Base-by-base conservation (phyloP, 2,329 filamentous ascomycete species). In the Harringtonia aguacate region DNA sequence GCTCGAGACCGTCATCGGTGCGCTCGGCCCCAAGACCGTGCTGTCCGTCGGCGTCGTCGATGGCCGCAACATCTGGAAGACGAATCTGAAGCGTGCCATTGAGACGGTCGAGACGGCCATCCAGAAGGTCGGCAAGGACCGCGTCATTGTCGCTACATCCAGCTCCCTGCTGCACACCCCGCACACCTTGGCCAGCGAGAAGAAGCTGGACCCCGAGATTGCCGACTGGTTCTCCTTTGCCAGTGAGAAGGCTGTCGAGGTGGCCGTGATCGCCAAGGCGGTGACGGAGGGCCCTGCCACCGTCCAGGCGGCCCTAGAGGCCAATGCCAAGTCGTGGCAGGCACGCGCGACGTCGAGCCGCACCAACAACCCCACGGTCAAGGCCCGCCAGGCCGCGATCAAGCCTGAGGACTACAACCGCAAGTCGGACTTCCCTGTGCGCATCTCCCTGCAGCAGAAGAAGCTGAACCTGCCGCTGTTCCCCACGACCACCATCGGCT, bases 11-110 rank as follows among this genome's bases (percentile, higher is more conserved):
- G 87, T 98, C 59, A 67, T 87, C 56, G 75, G 72, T 60, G 82
- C 88, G 59, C 80, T 98, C 53, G 88, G 87, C 64, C 69, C 86
- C 64, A 87, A 88, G 66, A 94, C 95, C 64, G 69, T 88, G 56
- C 82, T 98, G 54, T 98, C 92, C 54, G 84, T 81, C 53, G 92
- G 92, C 86, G 85, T 98, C 57, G 92, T 98, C 55, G 89, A 98
- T 59, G 92, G 92, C 60, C 88, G 92, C 61, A 98, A 98, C 79
- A 97, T 98, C 77, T 98, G 92, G 92, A 98, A 98, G 86, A 95
- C 88, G 71, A 94, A 97, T 82, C 84, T 95, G 73, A 85, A 94
- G 79, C 80, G 79, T 59, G 88, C 92, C 61, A 94, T 98, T 53
- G 89, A 92, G 75, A 79, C 73, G 52, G 84, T 92, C 50, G 87